Percentiles rank a stretch among this genome's conserved stretches.
phyloP scores from a whole-genome alignment of 2,329 filamentous ascomycete genomes.

The Phoma sp. region DNA sequence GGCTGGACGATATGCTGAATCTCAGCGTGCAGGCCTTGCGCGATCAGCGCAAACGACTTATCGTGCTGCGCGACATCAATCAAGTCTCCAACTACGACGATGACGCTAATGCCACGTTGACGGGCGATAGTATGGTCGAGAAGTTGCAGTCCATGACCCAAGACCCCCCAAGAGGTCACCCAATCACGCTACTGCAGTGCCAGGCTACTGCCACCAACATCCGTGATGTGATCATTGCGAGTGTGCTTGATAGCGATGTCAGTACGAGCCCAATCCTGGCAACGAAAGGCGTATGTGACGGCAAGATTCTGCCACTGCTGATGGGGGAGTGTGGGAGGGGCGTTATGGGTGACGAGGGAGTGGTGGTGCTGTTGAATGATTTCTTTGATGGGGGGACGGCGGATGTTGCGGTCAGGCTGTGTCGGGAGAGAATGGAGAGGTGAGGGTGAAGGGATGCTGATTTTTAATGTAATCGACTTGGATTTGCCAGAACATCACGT shows the following conservation, averaged over 20 bases:
- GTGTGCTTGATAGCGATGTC: slow-evolving; percentile 53
- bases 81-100: slow-evolving; percentile 46
- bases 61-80: slow-evolving; percentile 30
- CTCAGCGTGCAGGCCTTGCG: slow-evolving; percentile 35
- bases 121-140: slow-evolving; percentile 37
- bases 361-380: slow-evolving; percentile 58
- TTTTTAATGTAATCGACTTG: too few species aligned
- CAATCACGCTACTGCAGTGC: slow-evolving; percentile 50
- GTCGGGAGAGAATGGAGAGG: slow-evolving; percentile 45
- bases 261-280: slow-evolving; percentile 54
- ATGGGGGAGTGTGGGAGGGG: slow-evolving; percentile 48
- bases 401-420: slow-evolving; percentile 54
- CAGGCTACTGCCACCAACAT: slow-evolving; percentile 61
- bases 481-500: too few species aligned
- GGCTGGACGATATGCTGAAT: slow-evolving; percentile 36
- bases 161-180: slow-evolving; percentile 27
- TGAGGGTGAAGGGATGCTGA: background rate
- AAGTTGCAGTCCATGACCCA: slow-evolving; percentile 30
- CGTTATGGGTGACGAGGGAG: slow-evolving; percentile 49
- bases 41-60: slow-evolving; percentile 31
- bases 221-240: slow-evolving; percentile 54
- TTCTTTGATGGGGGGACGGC: slow-evolving; percentile 59
- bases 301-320: slow-evolving; percentile 57
- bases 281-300: slow-evolving; percentile 58
- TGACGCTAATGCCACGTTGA: slow-evolving; percentile 38